Conservation (phyloP, 2,329 filamentous ascomycete genomes). For the Aspergillus floridensis region DNA sequence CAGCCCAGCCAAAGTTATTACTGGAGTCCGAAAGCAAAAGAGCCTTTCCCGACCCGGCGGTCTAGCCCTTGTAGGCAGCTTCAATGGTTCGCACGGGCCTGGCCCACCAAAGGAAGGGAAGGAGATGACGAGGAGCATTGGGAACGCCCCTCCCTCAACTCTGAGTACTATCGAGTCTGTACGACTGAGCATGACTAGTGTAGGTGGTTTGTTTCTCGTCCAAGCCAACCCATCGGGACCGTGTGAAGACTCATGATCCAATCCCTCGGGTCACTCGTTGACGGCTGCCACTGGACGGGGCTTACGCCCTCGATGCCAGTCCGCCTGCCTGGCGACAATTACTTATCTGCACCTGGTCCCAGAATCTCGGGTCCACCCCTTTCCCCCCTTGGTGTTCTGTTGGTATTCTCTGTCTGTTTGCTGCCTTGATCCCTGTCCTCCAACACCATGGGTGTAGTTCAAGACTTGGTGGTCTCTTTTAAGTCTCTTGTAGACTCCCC, state of each 20-base stretch:
- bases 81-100: constrained; percentile 4
- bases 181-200: no score
- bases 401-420: not conserved
- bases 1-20: not conserved
- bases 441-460: not conserved
- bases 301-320: not conserved
- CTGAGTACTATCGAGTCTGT: not conserved
- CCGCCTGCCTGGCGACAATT: not conserved
- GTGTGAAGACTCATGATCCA: not conserved
- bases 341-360: not conserved
- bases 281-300: not conserved
- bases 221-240: not conserved
- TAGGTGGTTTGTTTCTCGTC: not conserved
- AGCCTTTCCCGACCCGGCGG: not conserved
- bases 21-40: not conserved
- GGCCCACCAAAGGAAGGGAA: not conserved
- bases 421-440: not conserved
- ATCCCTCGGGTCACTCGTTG: not conserved
- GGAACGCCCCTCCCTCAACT: not conserved
- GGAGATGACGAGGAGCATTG: not conserved
- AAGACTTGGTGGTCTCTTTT: not conserved
- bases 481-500: not conserved
- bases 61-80: not conserved
- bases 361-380: not conserved
- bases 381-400: not conserved